These are phyloP conservation scores for Penicillium ochrochloron DNA, from an alignment of 495 filamentous ascomycete genomes.

Conservation along the genomic window DNA sequence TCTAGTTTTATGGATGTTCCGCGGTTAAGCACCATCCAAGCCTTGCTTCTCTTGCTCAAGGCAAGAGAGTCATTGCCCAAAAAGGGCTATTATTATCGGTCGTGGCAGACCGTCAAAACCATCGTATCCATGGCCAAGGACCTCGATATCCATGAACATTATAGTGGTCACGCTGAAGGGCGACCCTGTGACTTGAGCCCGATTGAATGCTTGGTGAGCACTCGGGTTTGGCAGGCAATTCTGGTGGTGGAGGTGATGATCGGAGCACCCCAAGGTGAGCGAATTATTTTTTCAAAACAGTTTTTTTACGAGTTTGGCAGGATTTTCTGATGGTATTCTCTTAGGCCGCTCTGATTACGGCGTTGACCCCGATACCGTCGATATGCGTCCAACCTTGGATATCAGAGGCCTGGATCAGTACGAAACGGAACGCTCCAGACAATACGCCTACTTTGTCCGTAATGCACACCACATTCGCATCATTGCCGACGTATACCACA, in stretches of 20 bases:
- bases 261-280: slow-evolving; percentile 87
- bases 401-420: slow-evolving; percentile 71
- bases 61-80: slow-evolving; percentile 90
- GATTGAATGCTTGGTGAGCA: slow-evolving; percentile 81
- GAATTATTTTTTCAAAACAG: neutral
- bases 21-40: slow-evolving; percentile 91
- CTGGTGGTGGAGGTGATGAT: slow-evolving; percentile 92
- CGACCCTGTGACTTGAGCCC: slow-evolving; percentile 67
- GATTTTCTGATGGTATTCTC: neutral
- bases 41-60: slow-evolving; percentile 84
- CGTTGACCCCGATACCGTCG: slow-evolving; percentile 75
- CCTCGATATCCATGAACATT: slow-evolving; percentile 87
- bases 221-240: slow-evolving; percentile 88
- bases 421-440: slow-evolving; percentile 77
- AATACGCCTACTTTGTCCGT: slow-evolving; percentile 79
- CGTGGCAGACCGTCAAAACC: slow-evolving; percentile 96
- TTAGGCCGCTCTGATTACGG: slow-evolving; percentile 82
- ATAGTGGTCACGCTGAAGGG: slow-evolving; percentile 72
- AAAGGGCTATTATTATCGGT: slow-evolving; percentile 94
- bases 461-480: slow-evolving; percentile 78
- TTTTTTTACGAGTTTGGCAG: neutral
- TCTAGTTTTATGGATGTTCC: slow-evolving; percentile 97
- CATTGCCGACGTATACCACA: slow-evolving; percentile 74
- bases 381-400: slow-evolving; percentile 69
- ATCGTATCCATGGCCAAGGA: slow-evolving; percentile 93